Percentiles rank a stretch among this genome's conserved stretches.
These are phyloP conservation scores for Gastroboletus turbinatus DNA, from an alignment of 1,284 basidiomycete species.

Conservation along the genomic window DNA sequence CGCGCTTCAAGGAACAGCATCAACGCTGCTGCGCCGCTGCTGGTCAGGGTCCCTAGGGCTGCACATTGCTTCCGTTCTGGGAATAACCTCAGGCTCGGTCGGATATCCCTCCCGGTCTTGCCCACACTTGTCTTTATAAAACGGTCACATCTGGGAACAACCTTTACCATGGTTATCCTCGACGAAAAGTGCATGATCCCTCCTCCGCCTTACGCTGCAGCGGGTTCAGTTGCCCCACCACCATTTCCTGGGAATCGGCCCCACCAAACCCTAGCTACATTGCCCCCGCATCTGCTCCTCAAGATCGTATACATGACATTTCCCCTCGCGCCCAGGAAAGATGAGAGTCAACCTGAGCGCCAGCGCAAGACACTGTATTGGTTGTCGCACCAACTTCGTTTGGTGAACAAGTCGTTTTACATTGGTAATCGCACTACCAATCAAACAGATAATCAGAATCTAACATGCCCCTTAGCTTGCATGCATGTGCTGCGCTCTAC, in stretches of 20 bases:
- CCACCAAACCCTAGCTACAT: slow-evolving; percentile 35
- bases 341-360: slow-evolving; percentile 43
- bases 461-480: slow-evolving; percentile 47
- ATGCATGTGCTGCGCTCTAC: slow-evolving; percentile 77
- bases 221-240: slow-evolving; percentile 30
- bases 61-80: neutral
- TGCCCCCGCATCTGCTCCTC: slow-evolving; percentile 59
- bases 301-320: slow-evolving; percentile 64
- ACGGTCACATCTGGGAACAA: neutral
- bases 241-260: slow-evolving; percentile 32
- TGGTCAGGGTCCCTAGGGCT: too few relatives aligned
- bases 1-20: neutral
- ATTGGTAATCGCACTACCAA: slow-evolving; percentile 45
- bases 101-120: neutral
- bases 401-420: slow-evolving; percentile 66
- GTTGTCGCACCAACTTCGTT: slow-evolving; percentile 58
- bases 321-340: slow-evolving; percentile 40
- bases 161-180: slow-evolving; percentile 43
- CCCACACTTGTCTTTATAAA: slow-evolving; percentile 4
- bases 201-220: slow-evolving; percentile 43
- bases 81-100: neutral
- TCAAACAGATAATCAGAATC: neutral
- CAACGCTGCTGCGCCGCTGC: slow-evolving; percentile 6
- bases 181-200: slow-evolving; percentile 48
- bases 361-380: slow-evolving; percentile 69